phyloP scores from a whole-genome alignment of 441 rosid species.

The Raphanus hybrid region DNA sequence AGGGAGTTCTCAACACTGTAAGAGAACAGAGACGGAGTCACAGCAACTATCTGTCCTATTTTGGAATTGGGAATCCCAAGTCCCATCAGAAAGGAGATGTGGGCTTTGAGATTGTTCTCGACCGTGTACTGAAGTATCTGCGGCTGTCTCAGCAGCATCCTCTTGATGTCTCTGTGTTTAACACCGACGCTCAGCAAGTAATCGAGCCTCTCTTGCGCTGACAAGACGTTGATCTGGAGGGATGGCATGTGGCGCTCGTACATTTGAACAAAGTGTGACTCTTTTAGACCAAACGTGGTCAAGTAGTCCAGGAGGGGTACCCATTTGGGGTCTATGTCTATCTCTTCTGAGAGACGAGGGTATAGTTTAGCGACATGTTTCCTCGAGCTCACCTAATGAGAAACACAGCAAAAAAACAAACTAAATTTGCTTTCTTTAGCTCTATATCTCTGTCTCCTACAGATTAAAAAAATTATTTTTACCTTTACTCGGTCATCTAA shows the following conservation, averaged over 20 bases:
- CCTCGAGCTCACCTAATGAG: constrained; percentile 51
- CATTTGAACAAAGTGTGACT: constrained; percentile 86
- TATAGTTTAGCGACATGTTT: constrained; percentile 53
- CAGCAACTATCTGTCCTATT: constrained; percentile 84
- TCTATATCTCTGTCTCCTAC: not conserved
- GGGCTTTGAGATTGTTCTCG: constrained; percentile 81
- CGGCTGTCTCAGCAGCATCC: constrained; percentile 88
- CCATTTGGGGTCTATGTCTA: constrained; percentile 77
- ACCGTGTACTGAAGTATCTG: constrained; percentile 88
- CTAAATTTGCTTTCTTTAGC: constrained; percentile 6
- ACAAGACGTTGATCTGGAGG: constrained; percentile 73
- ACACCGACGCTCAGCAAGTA: constrained; percentile 89
- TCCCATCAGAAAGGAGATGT: constrained; percentile 72
- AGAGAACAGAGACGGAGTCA: constrained; percentile 76
- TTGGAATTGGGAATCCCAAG: constrained; percentile 82
- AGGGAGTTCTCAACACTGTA: constrained; percentile 91
- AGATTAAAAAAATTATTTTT: not conserved
- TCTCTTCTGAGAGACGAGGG: constrained; percentile 66
- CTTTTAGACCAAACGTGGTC: constrained; percentile 77
- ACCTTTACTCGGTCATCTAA: constrained; percentile 58
- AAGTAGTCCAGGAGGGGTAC: constrained; percentile 87
- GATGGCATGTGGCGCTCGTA: constrained; percentile 89
- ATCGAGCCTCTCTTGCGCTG: constrained; percentile 86
- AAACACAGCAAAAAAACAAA: constrained; percentile 16
- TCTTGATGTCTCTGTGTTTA: constrained; percentile 79